These are phyloP conservation scores for Ascochyta koolunga DNA, from an alignment of 2,329 filamentous ascomycete species.

Conservation along the genomic window DNA sequence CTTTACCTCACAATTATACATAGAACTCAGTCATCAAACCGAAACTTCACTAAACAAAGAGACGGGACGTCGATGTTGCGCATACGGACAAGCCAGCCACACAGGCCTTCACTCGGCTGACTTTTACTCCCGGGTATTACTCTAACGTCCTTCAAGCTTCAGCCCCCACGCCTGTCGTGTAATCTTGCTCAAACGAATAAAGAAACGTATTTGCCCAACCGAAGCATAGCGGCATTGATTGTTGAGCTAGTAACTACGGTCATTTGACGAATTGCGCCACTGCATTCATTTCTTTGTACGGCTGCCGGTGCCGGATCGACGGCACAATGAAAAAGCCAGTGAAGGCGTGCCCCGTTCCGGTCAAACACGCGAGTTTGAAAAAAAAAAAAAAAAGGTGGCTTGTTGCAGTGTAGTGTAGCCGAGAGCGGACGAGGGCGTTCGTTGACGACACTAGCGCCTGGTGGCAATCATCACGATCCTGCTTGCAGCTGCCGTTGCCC, in stretches of 20 bases:
- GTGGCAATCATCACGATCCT: conserved; percentile 18
- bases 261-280: conserved; percentile 1
- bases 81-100: conserved; percentile 3
- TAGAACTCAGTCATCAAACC: neutral
- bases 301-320: conserved; percentile 27
- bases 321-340: neutral
- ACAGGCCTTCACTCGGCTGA: conserved; percentile 11
- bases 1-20: neutral
- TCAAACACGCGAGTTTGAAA: conserved; percentile 19
- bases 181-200: conserved; percentile 6
- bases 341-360: neutral
- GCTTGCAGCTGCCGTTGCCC: conserved; percentile 12
- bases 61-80: neutral
- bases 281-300: conserved; percentile 22
- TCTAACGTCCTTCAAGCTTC: conserved; percentile 11
- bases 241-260: neutral
- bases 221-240: conserved; percentile 12
- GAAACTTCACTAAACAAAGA: conserved; percentile 1
- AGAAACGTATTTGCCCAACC: conserved; percentile 7
- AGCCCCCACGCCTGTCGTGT: conserved; percentile 13
- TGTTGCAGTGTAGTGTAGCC: conserved; percentile 11
- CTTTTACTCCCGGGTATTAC: conserved; percentile 11
- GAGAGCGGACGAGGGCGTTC: conserved; percentile 16
- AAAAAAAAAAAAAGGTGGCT: no score
- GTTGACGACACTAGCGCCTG: conserved; percentile 19